Base-by-base conservation (phyloP, 805 yeast genomes). In the Wickerhamiella alocasiicola region DNA sequence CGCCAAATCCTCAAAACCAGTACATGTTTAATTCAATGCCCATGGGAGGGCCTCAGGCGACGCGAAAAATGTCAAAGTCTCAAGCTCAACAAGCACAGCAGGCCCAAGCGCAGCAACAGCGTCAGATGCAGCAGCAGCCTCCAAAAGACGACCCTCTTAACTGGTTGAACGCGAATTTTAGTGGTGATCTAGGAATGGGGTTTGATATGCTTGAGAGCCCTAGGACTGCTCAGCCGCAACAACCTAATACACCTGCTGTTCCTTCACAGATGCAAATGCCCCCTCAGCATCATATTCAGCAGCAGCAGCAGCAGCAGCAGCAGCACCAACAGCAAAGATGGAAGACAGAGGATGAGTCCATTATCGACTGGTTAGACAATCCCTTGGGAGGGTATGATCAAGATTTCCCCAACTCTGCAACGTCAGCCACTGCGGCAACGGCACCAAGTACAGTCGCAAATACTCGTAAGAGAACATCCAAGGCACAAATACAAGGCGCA, bases 51-150 rank as follows among this genome's bases (percentile, higher is more conserved):
- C 34, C 34, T 9, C 34, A 13, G 21, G 28, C 7, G 18, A n/a
- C n/a, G n/a, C n/a, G n/a, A n/a, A n/a, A n/a, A n/a, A n/a, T n/a
- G n/a, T n/a, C n/a, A n/a, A 17, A 23, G 29, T 28, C 27, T 27
- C 37, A 21, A 17, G 19, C 37, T 3, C 36, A 21, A 17, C 38
- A 34, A n/a, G 21, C 23, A 4, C 30, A 15, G 23, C 21, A 9
- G 29, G 23, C 5, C 9, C 30, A 17, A 4, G 19, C 38, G 35
- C 43, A 19, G n/a, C 48, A 42, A 17, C 44, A 20, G 33, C 7
- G 11, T 7, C 26, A 23, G 29, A 50, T 21, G 24, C 49, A 40
- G 34, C 51, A 18, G 32, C 40, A 41, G 42, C 49, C 25, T 37
- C 31, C 19, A 12, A 24, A 34, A 17, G 30, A 34, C 9, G 38